Evolutionary conservation across 306 rosid species (phyloP), one percentile per base, ranked within the genome.

Genomic region (Prunus armeniaca): DNA sequence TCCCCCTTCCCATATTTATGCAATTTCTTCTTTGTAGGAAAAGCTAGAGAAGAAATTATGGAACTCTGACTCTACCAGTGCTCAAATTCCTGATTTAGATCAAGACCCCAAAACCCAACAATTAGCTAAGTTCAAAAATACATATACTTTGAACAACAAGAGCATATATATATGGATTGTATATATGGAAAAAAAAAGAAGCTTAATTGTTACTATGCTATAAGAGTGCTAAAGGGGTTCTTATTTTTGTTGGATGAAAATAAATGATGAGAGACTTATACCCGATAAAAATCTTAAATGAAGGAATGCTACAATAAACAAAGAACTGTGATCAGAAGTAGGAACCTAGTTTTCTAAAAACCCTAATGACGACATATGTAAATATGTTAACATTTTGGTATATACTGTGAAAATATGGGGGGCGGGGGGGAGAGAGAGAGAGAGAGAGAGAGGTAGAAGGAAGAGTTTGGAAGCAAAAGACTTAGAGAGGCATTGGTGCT

Each of bases 1-100:
- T 91, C 49, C 90, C 90, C 22, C 96, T 82, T 3, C 93, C 96
- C 96, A 90, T 90, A 63, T 14, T 57, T 72, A n/a, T 12, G 65
- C 62, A 71, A 6, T 32, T 41, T 38, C 70, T 65, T 30, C 67
- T 63, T 63, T 63, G 65, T 61, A 27, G 65, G 65, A 63, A 63
- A 63, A 63, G 45, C 45, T 14, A 63, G 46, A 65, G 50, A 65
- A 18, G 27, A 20, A 65, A 34, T 63, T 18, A 63, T 38, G 69
- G 69, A 32, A 34, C 49, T 65, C 69, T 65, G 69, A 34, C 27
- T 34, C 49, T n/a, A 9, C 25, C 69, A 34, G 69, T 34, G 47
- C 69, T 65, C 49, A 18, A 65, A 65, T 34, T 65, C 69, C 69
- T 65, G 69, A 65, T 65, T 65, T 65, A 65, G 69, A 65, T 34